phyloP scores from a whole-genome alignment of 768 basidiomycete species.

The Amanita pseudoporphyria region DNA sequence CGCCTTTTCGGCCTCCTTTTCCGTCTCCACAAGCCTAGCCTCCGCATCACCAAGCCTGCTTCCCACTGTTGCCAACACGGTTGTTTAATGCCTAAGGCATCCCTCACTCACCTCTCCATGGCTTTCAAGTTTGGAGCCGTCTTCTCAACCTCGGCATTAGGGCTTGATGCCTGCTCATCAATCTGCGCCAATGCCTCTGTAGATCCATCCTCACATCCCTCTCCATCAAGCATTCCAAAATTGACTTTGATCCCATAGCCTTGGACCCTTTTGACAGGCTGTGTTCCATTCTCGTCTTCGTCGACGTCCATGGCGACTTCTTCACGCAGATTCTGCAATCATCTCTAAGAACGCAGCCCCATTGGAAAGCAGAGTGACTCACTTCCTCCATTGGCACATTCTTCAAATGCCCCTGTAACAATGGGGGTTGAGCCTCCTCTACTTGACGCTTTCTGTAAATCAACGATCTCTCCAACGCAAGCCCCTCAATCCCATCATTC shows the following conservation, averaged over 20 bases:
- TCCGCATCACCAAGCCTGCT: slow-evolving; percentile 78
- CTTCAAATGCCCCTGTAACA: slow-evolving; percentile 65
- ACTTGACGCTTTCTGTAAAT: slow-evolving; percentile 89
- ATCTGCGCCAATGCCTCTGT: slow-evolving; percentile 59
- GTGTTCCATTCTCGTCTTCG: slow-evolving; percentile 75
- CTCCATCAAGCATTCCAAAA: slow-evolving; percentile 65
- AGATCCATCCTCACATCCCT: slow-evolving; percentile 62
- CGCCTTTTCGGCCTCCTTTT: slow-evolving; percentile 87
- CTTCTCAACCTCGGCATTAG: slow-evolving; percentile 74
- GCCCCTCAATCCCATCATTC: slow-evolving; percentile 82
- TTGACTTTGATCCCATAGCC: slow-evolving; percentile 90
- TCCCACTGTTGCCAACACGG: background rate
- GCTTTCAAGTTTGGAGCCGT: slow-evolving; percentile 98
- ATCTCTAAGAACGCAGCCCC: slow-evolving; percentile 6
- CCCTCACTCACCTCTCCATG: slow-evolving; percentile 59
- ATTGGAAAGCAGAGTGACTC: slow-evolving; percentile 8
- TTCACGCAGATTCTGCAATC: slow-evolving; percentile 62
- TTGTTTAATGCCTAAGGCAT: too few species aligned
- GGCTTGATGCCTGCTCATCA: slow-evolving; percentile 61
- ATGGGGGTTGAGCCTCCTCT: slow-evolving; percentile 82
- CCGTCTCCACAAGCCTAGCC: slow-evolving; percentile 75
- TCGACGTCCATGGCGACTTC: slow-evolving; percentile 92
- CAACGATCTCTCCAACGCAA: slow-evolving; percentile 74
- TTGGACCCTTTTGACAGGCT: slow-evolving; percentile 57
- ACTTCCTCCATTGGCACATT: slow-evolving; percentile 96